A percentile compares a stretch with the other conserved stretches of the same genome.
Conservation (phyloP, 2,329 filamentous ascomycete species). For the Diaporthe amygdali region DNA sequence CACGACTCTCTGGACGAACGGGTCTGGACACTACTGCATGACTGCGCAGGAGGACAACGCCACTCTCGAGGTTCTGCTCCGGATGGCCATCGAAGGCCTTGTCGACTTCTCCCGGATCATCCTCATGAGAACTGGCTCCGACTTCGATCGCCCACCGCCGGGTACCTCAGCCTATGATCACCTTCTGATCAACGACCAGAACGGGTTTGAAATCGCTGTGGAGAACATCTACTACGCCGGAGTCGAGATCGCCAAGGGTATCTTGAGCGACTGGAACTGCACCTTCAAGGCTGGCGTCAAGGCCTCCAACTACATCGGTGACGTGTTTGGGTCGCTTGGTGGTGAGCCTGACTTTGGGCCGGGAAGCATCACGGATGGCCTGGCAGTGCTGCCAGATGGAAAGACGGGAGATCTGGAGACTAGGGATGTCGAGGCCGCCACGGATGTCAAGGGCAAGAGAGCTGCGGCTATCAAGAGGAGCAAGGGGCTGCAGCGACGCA, state of each 20-base stretch:
- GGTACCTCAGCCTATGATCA: slow-evolving; percentile 62
- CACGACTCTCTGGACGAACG: slow-evolving; percentile 69
- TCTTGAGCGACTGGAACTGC: slow-evolving; percentile 64
- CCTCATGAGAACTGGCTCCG: slow-evolving; percentile 69
- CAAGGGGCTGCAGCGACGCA: not conserved
- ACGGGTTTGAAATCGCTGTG: slow-evolving; percentile 67
- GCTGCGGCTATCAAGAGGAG: slow-evolving; percentile 1
- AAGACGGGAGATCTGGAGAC: slow-evolving; percentile 28
- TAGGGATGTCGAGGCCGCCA: not conserved
- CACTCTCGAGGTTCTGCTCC: slow-evolving; percentile 67
- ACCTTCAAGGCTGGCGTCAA: slow-evolving; percentile 63
- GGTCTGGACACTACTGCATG: slow-evolving; percentile 71
- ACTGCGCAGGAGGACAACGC: slow-evolving; percentile 78
- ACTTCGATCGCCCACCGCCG: slow-evolving; percentile 74
- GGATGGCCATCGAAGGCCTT: slow-evolving; percentile 59
- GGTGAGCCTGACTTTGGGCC: slow-evolving; percentile 70
- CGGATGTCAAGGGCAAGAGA: slow-evolving; percentile 7
- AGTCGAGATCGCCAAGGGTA: slow-evolving; percentile 67
- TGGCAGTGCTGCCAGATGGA: slow-evolving; percentile 34
- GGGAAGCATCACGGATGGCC: slow-evolving; percentile 49
- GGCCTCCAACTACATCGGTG: slow-evolving; percentile 70
- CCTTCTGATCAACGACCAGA: slow-evolving; percentile 64
- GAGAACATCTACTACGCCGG: slow-evolving; percentile 72
- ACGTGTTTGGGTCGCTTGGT: slow-evolving; percentile 73
- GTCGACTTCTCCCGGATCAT: slow-evolving; percentile 73